A percentile compares a stretch with the other conserved stretches of the same genome.
phyloP scores from a whole-genome alignment of 352 stramenopile genomes.

The Phytophthora foliorum region DNA sequence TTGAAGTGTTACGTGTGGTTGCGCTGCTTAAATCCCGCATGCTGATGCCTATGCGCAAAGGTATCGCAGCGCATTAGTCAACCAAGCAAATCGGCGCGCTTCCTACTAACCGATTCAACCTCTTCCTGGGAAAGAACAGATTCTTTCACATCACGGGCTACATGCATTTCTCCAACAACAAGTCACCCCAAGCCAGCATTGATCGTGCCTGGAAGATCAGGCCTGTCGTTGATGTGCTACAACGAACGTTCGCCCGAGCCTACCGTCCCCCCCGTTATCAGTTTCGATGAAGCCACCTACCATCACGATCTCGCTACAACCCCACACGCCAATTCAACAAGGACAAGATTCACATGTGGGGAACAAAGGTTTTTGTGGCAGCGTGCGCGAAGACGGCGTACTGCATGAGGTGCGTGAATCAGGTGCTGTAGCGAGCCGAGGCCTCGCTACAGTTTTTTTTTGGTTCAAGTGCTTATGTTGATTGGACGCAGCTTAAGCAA shows the following conservation, averaged over 20 bases:
- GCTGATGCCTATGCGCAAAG: slow-evolving; percentile 2
- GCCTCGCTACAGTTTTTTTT: slow-evolving; percentile 2
- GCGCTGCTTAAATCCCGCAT: slow-evolving; percentile 1
- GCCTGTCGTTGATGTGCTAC: slow-evolving; percentile 10
- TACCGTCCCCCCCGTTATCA: slow-evolving; percentile 3
- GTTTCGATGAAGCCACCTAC: slow-evolving; percentile 22
- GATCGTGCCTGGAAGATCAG: slow-evolving; percentile 22
- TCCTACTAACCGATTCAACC: not conserved
- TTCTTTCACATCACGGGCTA: too few relatives aligned
- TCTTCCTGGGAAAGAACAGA: too few relatives aligned
- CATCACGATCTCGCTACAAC: slow-evolving; percentile 12
- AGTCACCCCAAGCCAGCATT: not conserved
- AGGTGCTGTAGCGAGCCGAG: not conserved
- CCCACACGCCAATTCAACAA: slow-evolving; percentile 18
- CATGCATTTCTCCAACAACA: too few relatives aligned
- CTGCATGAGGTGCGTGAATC: slow-evolving; percentile 16
- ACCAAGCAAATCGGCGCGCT: not conserved
- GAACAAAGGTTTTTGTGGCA: slow-evolving; percentile 22
- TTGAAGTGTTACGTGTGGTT: slow-evolving; percentile 2
- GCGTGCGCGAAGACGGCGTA: slow-evolving; percentile 20
- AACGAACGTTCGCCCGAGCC: slow-evolving; percentile 7
- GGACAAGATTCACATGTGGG: slow-evolving; percentile 28
- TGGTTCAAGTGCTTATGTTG: slow-evolving; percentile 12
- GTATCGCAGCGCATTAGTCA: slow-evolving; percentile 5
- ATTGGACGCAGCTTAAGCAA: too few relatives aligned